Base-by-base conservation (phyloP, 257 asterid genomes). In the Salvia splendens region DNA sequence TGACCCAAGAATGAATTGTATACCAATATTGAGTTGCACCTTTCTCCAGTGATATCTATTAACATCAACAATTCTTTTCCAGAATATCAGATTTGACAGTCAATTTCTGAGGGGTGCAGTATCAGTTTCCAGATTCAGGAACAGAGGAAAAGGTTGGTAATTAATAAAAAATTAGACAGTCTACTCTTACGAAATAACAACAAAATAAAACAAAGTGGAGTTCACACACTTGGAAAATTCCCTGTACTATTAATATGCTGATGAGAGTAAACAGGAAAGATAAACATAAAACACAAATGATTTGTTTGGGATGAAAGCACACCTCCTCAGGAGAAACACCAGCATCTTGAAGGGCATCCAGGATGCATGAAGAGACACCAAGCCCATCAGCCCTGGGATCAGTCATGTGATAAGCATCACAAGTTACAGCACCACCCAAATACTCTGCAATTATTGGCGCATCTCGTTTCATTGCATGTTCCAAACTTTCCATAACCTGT, bases 371-470 rank as follows among this genome's bases (percentile, higher is more conserved):
- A 67, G 98, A 93, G 36, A 90, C 98, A 72, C 98, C 96, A 70
- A 93, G 95, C 52, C 98, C 98, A 77, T 93, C 98, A 43, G 97
- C 78, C 73, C 98, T 83, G n/a, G 97, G 98, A 76, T 88, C 96
- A 28, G 98, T 93, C 96, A 93, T 88, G 82, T 93, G 97, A 83
- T 90, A 74, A 55, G 98, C 97, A 84, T 90, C 98, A 53, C 97
- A 93, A 77, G 86, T 90, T 47, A 88, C 89, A 12, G 97, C 96
- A 59, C 97, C 99, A 52, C 99, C 99, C 83, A 93, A 73, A 74
- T 90, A 93, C 77, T 93, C 99, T 0, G 97, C 99, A 59, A 93
- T 83, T 76, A 93, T 93, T 15, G 95, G 96, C 16, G 96, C 99
- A 66, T 54, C 94, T 72, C 99, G 79, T 71, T 88, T 93, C 95